phyloP scores from a whole-genome alignment of 2,329 filamentous ascomycete species.

The Nothomitra cinnamomea region DNA sequence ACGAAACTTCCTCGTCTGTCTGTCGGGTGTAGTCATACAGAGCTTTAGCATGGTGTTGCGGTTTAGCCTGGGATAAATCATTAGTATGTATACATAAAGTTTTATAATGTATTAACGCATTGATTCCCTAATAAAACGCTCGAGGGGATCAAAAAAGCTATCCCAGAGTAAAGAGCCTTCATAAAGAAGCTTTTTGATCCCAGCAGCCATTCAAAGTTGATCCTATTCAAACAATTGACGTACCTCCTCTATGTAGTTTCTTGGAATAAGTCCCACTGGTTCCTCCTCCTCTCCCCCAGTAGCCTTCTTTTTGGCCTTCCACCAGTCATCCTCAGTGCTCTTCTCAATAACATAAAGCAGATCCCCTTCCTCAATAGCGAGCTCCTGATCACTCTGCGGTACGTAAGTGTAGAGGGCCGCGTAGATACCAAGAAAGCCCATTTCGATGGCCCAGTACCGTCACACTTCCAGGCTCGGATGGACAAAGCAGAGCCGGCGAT shows the following conservation, averaged over 20 bases:
- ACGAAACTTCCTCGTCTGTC: slow-evolving; percentile 94
- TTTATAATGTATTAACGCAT: too few relatives aligned
- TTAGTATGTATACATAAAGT: background rate
- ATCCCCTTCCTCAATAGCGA: slow-evolving; percentile 72
- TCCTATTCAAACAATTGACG: slow-evolving; percentile 18
- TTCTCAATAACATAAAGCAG: slow-evolving; percentile 80
- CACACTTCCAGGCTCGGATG: background rate
- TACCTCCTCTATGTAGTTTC: slow-evolving; percentile 92
- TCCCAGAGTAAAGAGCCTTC: background rate
- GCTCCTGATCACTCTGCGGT: slow-evolving; percentile 72
- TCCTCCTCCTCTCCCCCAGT: slow-evolving; percentile 73
- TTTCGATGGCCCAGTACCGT: slow-evolving; percentile 21
- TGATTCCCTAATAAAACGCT: background rate
- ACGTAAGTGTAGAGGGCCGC: slow-evolving; percentile 84
- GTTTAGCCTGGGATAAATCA: slow-evolving; percentile 35
- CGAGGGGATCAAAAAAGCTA: background rate
- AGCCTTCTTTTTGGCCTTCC: slow-evolving; percentile 89
- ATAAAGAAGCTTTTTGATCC: too few relatives aligned
- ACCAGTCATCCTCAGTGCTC: slow-evolving; percentile 68
- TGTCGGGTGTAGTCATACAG: slow-evolving; percentile 96
- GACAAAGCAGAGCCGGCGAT: background rate
- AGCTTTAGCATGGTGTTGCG: slow-evolving; percentile 60
- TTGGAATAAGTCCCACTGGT: slow-evolving; percentile 75
- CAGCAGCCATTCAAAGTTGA: slow-evolving; percentile 5
- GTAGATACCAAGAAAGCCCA: slow-evolving; percentile 88